These are phyloP conservation scores for Morella rubra DNA, from an alignment of 306 rosid genomes.

Conservation along the genomic window DNA sequence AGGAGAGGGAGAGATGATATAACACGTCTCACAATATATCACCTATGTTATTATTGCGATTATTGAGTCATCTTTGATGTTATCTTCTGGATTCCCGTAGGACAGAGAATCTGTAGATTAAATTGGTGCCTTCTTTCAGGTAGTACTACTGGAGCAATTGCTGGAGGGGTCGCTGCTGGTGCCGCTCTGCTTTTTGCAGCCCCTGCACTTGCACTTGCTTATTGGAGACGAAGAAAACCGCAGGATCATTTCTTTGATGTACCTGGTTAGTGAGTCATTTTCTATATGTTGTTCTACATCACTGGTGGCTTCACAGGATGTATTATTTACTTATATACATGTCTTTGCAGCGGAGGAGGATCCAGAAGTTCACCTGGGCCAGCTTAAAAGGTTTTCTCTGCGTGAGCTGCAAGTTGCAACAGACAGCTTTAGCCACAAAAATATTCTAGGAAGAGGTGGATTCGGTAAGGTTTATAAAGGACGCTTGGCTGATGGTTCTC, in stretches of 20 bases:
- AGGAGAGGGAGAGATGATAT: background rate
- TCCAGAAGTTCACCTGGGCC: constrained; percentile 97
- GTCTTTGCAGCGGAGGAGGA: constrained; percentile 79
- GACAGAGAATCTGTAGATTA: background rate
- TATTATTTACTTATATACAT: constrained; percentile 16
- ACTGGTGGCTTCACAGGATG: constrained; percentile 8
- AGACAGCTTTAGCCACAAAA: constrained; percentile 71
- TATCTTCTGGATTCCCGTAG: background rate
- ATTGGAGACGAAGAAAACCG: constrained; percentile 70
- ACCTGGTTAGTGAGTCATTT: constrained; percentile 71
- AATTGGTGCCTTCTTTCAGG: constrained; percentile 43
- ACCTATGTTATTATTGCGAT: background rate
- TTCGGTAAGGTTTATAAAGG: constrained; percentile 97
- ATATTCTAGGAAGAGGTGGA: constrained; percentile 92
- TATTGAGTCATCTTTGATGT: background rate
- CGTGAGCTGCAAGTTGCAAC: constrained; percentile 95
- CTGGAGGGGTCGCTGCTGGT: constrained; percentile 98
- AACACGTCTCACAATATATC: background rate
- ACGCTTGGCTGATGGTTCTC: constrained; percentile 82
- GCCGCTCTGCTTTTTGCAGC: constrained; percentile 89
- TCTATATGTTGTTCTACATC: background rate
- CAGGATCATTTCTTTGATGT: constrained; percentile 90
- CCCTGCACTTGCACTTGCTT: constrained; percentile 90
- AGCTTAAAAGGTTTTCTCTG: constrained; percentile 83
- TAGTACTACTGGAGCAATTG: constrained; percentile 75